These are phyloP conservation scores for Stemphylium vesicarium DNA, from an alignment of 2,329 filamentous ascomycete species.

Conservation along the genomic window DNA sequence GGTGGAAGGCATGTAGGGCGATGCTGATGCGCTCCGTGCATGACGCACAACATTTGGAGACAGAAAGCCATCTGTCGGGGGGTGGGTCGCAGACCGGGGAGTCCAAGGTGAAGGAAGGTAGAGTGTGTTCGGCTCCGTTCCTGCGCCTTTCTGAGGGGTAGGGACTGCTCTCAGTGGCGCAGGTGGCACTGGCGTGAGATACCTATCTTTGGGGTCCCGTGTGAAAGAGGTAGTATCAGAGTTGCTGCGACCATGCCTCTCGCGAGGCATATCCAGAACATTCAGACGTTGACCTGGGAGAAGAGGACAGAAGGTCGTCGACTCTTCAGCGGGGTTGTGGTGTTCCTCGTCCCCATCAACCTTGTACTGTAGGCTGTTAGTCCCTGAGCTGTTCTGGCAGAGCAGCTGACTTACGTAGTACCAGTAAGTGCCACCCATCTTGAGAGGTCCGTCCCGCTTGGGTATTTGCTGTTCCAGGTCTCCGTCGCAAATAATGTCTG, in stretches of 20 bases:
- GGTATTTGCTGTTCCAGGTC: constrained; percentile 58
- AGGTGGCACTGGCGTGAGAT: constrained; percentile 68
- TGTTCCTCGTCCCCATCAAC: constrained; percentile 80
- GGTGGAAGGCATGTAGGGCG: constrained; percentile 34
- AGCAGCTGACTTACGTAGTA: constrained; percentile 75
- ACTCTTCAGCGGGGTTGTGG: constrained; percentile 73
- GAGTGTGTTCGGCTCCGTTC: constrained; percentile 24
- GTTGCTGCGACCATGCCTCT: constrained; percentile 66
- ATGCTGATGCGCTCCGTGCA: constrained; percentile 41
- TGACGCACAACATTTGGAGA: constrained; percentile 34
- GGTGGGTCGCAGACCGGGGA: constrained; percentile 40
- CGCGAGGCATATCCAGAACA: constrained; percentile 78
- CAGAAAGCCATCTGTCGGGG: constrained; percentile 28
- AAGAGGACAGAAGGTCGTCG: constrained; percentile 80
- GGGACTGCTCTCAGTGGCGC: constrained; percentile 42
- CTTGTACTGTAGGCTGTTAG: constrained; percentile 69
- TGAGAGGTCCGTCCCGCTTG: constrained; percentile 77
- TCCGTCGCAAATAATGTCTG: constrained; percentile 84
- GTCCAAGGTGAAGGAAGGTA: constrained; percentile 29
- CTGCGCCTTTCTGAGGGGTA: constrained; percentile 25
- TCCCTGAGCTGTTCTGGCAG: neutral
- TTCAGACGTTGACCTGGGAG: constrained; percentile 90
- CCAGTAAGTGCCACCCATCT: constrained; percentile 93
- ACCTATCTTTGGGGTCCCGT: constrained; percentile 80
- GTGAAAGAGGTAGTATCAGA: constrained; percentile 74